Base-by-base conservation (phyloP, 345 rosid genomes). In the Syzygium aromaticum region DNA sequence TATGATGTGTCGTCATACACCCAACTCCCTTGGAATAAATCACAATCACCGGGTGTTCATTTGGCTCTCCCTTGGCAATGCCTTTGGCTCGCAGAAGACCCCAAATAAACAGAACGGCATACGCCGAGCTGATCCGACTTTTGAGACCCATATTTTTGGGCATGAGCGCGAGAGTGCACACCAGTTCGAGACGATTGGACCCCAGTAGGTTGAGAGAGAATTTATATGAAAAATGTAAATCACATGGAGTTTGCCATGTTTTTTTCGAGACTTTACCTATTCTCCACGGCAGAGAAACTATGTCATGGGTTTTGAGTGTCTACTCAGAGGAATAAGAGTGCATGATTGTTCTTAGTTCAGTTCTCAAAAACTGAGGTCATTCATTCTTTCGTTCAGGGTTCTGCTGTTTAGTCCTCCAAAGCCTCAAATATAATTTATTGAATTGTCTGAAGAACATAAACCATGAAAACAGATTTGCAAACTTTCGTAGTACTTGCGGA, bases 21-120 rank as follows among this genome's bases (percentile, higher is more conserved):
- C 96, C 96, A 93, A 25, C 85, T 89, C 49, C 96, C 95, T 78
- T 33, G 87, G 91, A 90, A 92, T 85, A 86, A 84, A 87, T 92
- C 91, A 86, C 94, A 92, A 33, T 86, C 30, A 17, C 51, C 23
- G 28, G 5, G 21, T 21, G 33, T 33, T 64, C 77, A n/a, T 9
- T 10, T 73, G 49, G 12, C 80, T 33, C 80, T 38, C 14, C 80
- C 49, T 19, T 19, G 46, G 49, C 49, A 33, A 33, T 33, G 80
- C 80, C 12, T 17, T 73, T 22, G 49, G 80, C 80, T 11, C 1
- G 80, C 27, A 73, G 80, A 33, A 38, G 49, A 33, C 49, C 25
- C 8, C 25, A 73, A 33, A 73, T 9, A 6, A 73, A 19, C 49
- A 33, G 49, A 19, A 73, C 49, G 38, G 80, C 80, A 73, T 38